Percentiles rank a stretch among this genome's conserved stretches.
phyloP scores from a whole-genome alignment of 2,329 filamentous ascomycete genomes.

The Aureobasidium subglaciale region DNA sequence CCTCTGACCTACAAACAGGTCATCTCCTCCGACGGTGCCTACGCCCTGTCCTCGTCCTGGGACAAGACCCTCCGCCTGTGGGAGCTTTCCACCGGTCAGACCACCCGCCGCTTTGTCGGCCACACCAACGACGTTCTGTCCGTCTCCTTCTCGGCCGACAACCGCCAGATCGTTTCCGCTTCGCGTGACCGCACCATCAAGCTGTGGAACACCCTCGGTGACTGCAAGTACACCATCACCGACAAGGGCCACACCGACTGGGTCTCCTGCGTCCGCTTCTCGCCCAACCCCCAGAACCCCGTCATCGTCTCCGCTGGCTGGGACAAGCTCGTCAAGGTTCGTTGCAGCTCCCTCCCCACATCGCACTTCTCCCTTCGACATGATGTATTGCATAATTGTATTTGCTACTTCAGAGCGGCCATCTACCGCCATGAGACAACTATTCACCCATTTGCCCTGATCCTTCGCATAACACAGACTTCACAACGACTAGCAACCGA shows the following conservation, averaged over 20 bases:
- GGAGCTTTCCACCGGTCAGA: constrained; percentile 96
- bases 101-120: constrained; percentile 96
- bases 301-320: constrained; percentile 98
- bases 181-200: constrained; percentile 99
- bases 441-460: constrained; percentile 81
- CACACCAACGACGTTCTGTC: constrained; percentile 99
- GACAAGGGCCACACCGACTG: constrained; percentile 99
- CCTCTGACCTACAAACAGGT: constrained; percentile 54
- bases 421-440: constrained; percentile 89
- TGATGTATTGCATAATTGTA: constrained; percentile 97
- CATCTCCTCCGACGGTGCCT: constrained; percentile 98
- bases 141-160: constrained; percentile 99
- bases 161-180: constrained; percentile 98
- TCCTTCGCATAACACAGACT: constrained; percentile 26
- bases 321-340: constrained; percentile 99
- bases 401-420: constrained; percentile 99
- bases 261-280: constrained; percentile 99
- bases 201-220: constrained; percentile 99
- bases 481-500: background rate
- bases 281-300: constrained; percentile 99
- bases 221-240: constrained; percentile 99
- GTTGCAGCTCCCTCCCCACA: constrained; percentile 34
- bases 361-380: constrained; percentile 38
- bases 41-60: constrained; percentile 97
- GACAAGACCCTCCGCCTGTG: constrained; percentile 99